These are phyloP conservation scores for Xylariaceae sp. DNA, from an alignment of 2,329 filamentous ascomycete species.

Conservation along the genomic window DNA sequence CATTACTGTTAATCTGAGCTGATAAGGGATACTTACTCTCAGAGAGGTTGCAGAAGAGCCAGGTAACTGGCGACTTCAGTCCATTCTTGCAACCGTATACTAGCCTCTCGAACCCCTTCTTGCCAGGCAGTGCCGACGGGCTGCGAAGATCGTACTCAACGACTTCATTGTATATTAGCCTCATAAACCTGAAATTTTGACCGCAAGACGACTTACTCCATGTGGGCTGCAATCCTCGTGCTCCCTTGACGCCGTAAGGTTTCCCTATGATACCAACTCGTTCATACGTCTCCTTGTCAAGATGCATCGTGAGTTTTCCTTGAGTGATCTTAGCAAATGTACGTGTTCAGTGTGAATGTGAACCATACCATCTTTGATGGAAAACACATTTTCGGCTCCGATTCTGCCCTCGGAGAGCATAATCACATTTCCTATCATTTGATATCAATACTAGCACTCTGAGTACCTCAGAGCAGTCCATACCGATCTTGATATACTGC, in stretches of 20 bases:
- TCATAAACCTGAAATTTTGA: not conserved
- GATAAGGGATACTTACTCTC: constrained; percentile 37
- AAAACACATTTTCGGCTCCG: constrained; percentile 67
- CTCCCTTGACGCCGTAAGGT: constrained; percentile 54
- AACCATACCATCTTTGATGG: constrained; percentile 58
- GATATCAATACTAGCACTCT: not conserved
- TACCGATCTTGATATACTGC: constrained; percentile 77
- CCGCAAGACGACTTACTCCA: constrained; percentile 54
- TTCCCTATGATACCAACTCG: constrained; percentile 73
- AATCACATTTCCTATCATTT: constrained; percentile 61
- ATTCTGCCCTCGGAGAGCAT: constrained; percentile 77
- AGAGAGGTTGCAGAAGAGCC: constrained; percentile 69
- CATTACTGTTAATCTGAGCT: not conserved
- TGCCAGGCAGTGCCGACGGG: constrained; percentile 74
- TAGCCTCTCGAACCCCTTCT: constrained; percentile 74
- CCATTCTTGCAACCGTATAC: constrained; percentile 75
- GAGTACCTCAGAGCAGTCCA: not conserved
- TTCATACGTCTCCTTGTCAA: constrained; percentile 80
- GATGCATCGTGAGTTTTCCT: constrained; percentile 66
- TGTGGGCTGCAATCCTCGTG: constrained; percentile 57
- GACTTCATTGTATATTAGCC: constrained; percentile 44
- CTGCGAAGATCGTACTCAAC: constrained; percentile 71
- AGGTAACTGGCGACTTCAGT: constrained; percentile 60
- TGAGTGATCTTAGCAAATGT: constrained; percentile 1
- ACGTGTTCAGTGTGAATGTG: not conserved